Evolutionary conservation across 305 asterid genomes (phyloP).

Genomic region (Withania somnifera): DNA sequence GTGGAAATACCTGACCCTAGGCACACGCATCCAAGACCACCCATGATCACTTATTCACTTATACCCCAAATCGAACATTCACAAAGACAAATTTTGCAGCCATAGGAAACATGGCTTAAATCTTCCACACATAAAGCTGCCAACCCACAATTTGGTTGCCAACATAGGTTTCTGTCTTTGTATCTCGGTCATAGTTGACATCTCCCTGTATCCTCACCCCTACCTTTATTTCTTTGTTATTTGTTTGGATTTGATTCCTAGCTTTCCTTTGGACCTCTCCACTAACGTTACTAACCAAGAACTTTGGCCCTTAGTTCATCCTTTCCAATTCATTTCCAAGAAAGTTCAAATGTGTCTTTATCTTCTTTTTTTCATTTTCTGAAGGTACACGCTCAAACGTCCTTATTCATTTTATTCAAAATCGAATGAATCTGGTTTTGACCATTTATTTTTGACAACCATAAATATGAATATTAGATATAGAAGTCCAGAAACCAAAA

Average conservation of each 20-base stretch:
- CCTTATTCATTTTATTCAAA: neutral
- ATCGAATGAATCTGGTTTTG: neutral
- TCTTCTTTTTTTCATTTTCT: neutral
- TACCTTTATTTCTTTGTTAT: neutral
- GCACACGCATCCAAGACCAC: neutral
- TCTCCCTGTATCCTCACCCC: neutral
- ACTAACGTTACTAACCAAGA: neutral
- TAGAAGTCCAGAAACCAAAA: neutral
- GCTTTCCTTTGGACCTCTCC: neutral
- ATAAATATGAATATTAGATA: neutral
- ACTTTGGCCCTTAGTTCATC: neutral
- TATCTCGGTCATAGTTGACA: neutral
- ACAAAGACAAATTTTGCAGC: neutral
- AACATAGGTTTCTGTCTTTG: neutral
- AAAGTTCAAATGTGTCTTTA: neutral
- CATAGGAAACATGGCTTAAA: neutral
- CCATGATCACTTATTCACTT: neutral
- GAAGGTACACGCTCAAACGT: neutral
- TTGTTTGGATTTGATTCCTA: neutral
- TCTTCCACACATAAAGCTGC: neutral
- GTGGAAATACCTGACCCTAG: neutral
- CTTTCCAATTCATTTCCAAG: neutral
- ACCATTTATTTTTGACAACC: neutral
- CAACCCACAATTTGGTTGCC: neutral
- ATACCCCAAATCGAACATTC: neutral